These are phyloP conservation scores for Mortierella claussenii DNA, from an alignment of 192 early-diverging fungal species.

Conservation along the genomic window DNA sequence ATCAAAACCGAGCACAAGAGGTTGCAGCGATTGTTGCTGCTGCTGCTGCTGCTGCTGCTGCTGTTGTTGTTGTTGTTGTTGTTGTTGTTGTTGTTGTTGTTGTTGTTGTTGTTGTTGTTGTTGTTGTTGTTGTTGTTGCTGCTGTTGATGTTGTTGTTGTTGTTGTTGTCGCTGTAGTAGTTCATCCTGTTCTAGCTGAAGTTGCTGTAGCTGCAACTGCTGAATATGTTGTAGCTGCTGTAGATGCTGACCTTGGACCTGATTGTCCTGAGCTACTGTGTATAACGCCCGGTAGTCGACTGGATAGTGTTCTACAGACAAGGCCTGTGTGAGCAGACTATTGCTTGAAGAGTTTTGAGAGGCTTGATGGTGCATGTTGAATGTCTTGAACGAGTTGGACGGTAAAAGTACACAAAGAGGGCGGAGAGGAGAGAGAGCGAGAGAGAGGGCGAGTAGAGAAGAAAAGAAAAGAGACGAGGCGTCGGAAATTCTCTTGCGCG, in stretches of 20 bases:
- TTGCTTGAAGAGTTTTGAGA: conserved; percentile 37
- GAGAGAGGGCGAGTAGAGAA: background rate
- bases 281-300: conserved; percentile 34
- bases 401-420: background rate
- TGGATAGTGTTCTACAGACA: conserved; percentile 16
- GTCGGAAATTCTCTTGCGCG: background rate
- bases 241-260: conserved; percentile 11
- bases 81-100: conserved; percentile 14
- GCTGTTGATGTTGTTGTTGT: conserved; percentile 5
- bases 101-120: conserved; percentile 14
- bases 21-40: conserved; percentile 4
- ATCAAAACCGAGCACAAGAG: background rate
- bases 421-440: background rate
- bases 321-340: conserved; percentile 28
- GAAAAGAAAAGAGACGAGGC: background rate
- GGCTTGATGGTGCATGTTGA: conserved; percentile 34
- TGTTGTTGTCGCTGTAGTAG: conserved; percentile 4
- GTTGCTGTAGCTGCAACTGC: conserved; percentile 16
- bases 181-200: background rate
- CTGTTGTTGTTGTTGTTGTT: conserved; percentile 8
- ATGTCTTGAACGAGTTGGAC: background rate
- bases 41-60: conserved; percentile 22
- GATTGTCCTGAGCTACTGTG: conserved; percentile 10
- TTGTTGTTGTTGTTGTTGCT: conserved; percentile 15
- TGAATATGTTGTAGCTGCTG: conserved; percentile 27